A percentile compares a stretch with the other conserved stretches of the same genome.
phyloP scores from a whole-genome alignment of 352 stramenopile genomes.

The Globisporangium cystogenes region DNA sequence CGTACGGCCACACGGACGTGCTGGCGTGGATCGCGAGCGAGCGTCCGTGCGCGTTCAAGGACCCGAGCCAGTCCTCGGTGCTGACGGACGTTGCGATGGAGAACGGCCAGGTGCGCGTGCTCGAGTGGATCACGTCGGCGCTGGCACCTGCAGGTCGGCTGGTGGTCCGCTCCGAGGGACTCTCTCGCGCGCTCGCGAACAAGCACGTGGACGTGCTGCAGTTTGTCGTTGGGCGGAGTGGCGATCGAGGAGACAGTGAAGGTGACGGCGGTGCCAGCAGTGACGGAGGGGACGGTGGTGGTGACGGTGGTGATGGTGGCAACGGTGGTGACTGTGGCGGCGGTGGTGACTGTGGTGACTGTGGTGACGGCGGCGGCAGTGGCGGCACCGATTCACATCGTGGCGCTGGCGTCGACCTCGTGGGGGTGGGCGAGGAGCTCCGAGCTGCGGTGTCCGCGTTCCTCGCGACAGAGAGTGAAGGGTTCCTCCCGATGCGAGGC shows the following conservation, averaged over 20 bases:
- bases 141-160: background rate
- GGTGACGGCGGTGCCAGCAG: too few species aligned
- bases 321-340: too few species aligned
- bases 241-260: too few species aligned
- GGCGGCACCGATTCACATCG: too few species aligned
- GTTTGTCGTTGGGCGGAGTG: conserved; percentile 19
- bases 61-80: conserved; percentile 16
- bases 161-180: conserved; percentile 1
- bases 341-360: too few species aligned
- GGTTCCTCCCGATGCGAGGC: background rate
- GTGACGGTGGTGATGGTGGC: background rate
- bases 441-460: background rate
- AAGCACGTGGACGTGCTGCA: conserved; percentile 32
- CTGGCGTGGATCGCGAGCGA: conserved; percentile 33
- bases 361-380: too few species aligned
- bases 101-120: conserved; percentile 24
- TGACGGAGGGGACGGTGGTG: too few species aligned
- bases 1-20: conserved; percentile 27
- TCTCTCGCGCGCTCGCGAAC: conserved; percentile 20
- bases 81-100: conserved; percentile 21
- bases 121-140: conserved; percentile 19
- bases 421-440: background rate
- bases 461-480: background rate
- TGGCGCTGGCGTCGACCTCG: background rate
- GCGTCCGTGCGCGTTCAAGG: conserved; percentile 18